Base-by-base conservation (phyloP, 352 stramenopile genomes). In the Globisporangium cystogenes region DNA sequence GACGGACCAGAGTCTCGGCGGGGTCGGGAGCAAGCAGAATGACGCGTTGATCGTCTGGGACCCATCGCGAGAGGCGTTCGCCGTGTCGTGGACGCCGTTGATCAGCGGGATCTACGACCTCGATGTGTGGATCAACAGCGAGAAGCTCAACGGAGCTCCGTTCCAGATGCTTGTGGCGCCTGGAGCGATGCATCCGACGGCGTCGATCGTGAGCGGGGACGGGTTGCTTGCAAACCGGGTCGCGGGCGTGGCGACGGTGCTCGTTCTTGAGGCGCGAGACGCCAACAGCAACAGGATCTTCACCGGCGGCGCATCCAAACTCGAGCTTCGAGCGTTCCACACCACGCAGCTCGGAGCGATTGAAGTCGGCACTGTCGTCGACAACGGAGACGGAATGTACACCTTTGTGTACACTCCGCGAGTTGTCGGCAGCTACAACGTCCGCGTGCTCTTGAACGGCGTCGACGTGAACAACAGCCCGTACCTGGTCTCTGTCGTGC, bases 211-310 rank as follows among this genome's bases (percentile, higher is more conserved):
- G 15, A 73, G 65, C 24, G 82, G 79, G 2, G 39, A 49, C 15
- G 79, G 82, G 8, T 21, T 92, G 23, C 52, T 69, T 7, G 37
- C 58, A 15, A 74, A 67, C 45, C 74, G 68, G 26, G 52, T 87
- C 26, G 76, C 81, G 7, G 79, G 73, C 0, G 53, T 72, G 4
- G n/a, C 61, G 26, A 68, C 64, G 10, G 81, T 55, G 31, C 57
- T 90, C 4, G 7, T 40, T 0, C 56, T 90, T 18, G 69, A 75
- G 59, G 66, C 74, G 0, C 54, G 76, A 51, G 82, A 90, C 53
- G 20, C 75, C n/a, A 64, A 80, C 48, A 71, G 51, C 21, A 90
- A 92, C 47, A 59, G 73, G 11, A 82, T 90, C 31, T 76, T 74
- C 54, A 58, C 48, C 29, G 71, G 70, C 15, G 64, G 60, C 7